Base-by-base conservation (phyloP, 176 grass and related monocot genomes). In the Bromus sterilis region DNA sequence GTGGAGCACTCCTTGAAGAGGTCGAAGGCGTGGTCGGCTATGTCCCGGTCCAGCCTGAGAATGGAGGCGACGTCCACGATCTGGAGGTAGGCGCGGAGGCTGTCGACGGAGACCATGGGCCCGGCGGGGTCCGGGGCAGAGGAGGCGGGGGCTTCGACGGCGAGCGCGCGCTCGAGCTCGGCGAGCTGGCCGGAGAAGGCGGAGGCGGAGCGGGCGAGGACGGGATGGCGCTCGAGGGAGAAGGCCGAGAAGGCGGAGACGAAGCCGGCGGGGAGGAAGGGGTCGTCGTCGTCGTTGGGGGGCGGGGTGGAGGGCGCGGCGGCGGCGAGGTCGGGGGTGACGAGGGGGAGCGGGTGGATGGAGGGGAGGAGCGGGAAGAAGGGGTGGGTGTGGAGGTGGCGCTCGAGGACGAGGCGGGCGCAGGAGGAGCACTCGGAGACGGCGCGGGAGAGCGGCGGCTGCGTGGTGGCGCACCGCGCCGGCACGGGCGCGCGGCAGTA, bases 221-320 rank as follows among this genome's bases (percentile, higher is more conserved):
- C 81, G 3, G 96, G 96, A 56, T 91, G 78, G 67, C 87, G 91
- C 73, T 99, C 93, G 82, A 95, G 86, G 66, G 96, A 99, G 79
- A 89, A 95, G 69, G 89, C 88, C 72, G 96, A 99, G 91, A 99
- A 99, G 80, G 96, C 90, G 73, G 90, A 95, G 71, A 99, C 82
- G 77, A 99, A 95, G 9, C 96, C 96, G 20, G 93, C 85, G 14
- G 96, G 91, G 59, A 89, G 93, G 82, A 99, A 99, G 44, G 95
- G 92, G 46, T 95, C 92, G 3, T 90, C 84, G 5, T 91, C 93
- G 41, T 79, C 71, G 24, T 66, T 41, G 4, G 15, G 56, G 34
- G 43, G 9, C 29, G 51, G 55, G 58, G 36, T 35, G 26, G 51
- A 37, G 7, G 61, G 32, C n/a, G 66, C 37, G 82, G 68, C 36